Evolutionary conservation across 1,284 basidiomycete species (phyloP).

Genomic region (Spongispora temasekensis): DNA sequence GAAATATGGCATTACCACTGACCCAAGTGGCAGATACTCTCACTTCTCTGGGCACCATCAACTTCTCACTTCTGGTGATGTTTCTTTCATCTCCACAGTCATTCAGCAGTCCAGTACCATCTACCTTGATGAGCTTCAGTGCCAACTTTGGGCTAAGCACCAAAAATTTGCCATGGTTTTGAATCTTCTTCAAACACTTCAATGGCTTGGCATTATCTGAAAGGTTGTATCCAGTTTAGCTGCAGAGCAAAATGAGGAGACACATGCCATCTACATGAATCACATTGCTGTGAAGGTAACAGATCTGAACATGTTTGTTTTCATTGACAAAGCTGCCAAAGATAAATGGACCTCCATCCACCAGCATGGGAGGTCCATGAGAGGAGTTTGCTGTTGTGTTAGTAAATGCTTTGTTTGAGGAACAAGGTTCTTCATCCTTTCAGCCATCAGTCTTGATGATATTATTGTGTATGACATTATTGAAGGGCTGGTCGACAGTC

Average conservation of each 20-base stretch:
- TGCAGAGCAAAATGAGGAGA: not conserved
- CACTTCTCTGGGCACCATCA: not conserved
- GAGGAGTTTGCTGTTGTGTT: too few relatives aligned
- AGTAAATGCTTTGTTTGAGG: too few relatives aligned
- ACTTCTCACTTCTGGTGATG: not conserved
- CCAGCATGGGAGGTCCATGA: too few relatives aligned
- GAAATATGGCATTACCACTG: not conserved
- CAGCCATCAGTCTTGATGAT: too few relatives aligned
- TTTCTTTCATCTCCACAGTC: not conserved
- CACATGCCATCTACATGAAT: not conserved
- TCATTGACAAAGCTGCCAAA: too few relatives aligned
- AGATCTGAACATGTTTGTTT: too few relatives aligned
- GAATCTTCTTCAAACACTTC: not conserved
- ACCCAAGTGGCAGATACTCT: slow-evolving; percentile 8
- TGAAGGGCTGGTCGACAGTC: too few relatives aligned
- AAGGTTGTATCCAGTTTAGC: not conserved
- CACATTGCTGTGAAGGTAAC: too few relatives aligned
- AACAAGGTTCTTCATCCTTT: too few relatives aligned
- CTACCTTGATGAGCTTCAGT: not conserved
- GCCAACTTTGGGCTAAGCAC: not conserved
- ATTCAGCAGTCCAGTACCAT: not conserved
- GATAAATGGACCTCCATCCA: too few relatives aligned
- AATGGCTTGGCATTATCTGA: not conserved
- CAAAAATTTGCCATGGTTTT: not conserved
- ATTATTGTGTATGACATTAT: too few relatives aligned